Conservation (phyloP, 495 filamentous ascomycete genomes). For the Penicillium psychrofluorescens region DNA sequence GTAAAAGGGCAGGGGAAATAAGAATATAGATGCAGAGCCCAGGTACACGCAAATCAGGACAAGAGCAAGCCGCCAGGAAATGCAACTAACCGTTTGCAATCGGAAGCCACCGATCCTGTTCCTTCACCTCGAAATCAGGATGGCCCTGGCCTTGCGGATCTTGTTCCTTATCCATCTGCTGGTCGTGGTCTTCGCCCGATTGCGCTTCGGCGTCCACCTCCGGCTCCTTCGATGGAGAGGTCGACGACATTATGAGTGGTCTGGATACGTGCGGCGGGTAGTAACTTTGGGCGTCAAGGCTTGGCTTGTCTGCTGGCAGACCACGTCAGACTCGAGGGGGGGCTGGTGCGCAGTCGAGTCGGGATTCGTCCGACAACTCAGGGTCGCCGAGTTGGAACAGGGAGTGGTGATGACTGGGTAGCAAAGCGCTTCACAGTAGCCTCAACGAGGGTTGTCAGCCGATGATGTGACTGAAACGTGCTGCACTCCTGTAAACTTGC, state of each 20-base stretch:
- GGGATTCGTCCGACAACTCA: conserved; percentile 15
- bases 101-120: conserved; percentile 98
- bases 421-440: conserved; percentile 38
- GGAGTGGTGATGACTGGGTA: conserved; percentile 30
- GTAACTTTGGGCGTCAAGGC: conserved; percentile 23
- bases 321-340: conserved; percentile 37
- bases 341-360: conserved; percentile 24
- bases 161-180: conserved; percentile 61
- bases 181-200: conserved; percentile 77
- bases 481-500: conserved; percentile 25
- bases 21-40: conserved; percentile 24
- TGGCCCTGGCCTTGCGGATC: conserved; percentile 53
- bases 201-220: conserved; percentile 88
- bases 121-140: conserved; percentile 94
- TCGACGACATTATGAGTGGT: conserved; percentile 76
- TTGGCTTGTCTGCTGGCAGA: conserved; percentile 39
- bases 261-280: conserved; percentile 15
- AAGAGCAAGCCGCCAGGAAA: conserved; percentile 45
- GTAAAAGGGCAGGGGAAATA: not conserved
- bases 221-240: conserved; percentile 75
- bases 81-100: conserved; percentile 98
- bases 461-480: conserved; percentile 30
- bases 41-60: conserved; percentile 53
- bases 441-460: conserved; percentile 25
- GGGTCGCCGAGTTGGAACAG: conserved; percentile 22